Conservation (phyloP, 1,284 basidiomycete genomes). For the Ceratobasidium sp. region DNA sequence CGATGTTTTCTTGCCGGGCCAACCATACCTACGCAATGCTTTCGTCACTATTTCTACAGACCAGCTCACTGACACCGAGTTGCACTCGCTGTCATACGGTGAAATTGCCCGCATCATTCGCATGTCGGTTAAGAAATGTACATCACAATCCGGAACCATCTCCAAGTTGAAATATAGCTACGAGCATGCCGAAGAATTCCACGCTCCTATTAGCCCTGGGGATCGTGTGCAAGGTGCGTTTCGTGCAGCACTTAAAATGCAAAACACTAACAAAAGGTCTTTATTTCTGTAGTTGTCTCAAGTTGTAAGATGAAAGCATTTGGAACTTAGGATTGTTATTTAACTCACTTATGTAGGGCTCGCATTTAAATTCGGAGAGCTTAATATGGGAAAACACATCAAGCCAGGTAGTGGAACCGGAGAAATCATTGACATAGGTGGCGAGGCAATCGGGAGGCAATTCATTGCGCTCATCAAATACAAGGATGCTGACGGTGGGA, state of each 20-base stretch:
- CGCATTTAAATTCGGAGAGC: background rate
- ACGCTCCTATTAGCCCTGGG: conserved; percentile 23
- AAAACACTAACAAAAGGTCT: too few relatives aligned
- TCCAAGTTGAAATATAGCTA: conserved; percentile 13
- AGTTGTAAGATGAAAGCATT: background rate
- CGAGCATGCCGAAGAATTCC: conserved; percentile 21
- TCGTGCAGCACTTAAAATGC: background rate
- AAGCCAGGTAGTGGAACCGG: conserved; percentile 21
- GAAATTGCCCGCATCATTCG: conserved; percentile 31
- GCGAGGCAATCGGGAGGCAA: background rate
- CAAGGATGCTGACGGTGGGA: conserved; percentile 22
- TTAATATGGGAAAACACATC: conserved; percentile 15
- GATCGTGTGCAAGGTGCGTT: conserved; percentile 22
- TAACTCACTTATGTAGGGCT: background rate
- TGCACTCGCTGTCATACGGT: conserved; percentile 18
- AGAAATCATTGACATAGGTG: conserved; percentile 11
- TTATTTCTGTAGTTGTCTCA: background rate
- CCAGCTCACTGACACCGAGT: conserved; percentile 15
- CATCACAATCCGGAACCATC: background rate
- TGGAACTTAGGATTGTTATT: too few relatives aligned
- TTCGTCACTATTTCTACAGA: background rate
- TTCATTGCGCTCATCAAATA: conserved; percentile 11
- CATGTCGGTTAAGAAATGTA: background rate
- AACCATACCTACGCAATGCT: conserved; percentile 17
- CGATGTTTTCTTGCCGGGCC: conserved; percentile 7